Evolutionary conservation across 2,329 filamentous ascomycete species (phyloP), one percentile per base, ranked within the genome.

Genomic region (Sporothrix luriei): DNA sequence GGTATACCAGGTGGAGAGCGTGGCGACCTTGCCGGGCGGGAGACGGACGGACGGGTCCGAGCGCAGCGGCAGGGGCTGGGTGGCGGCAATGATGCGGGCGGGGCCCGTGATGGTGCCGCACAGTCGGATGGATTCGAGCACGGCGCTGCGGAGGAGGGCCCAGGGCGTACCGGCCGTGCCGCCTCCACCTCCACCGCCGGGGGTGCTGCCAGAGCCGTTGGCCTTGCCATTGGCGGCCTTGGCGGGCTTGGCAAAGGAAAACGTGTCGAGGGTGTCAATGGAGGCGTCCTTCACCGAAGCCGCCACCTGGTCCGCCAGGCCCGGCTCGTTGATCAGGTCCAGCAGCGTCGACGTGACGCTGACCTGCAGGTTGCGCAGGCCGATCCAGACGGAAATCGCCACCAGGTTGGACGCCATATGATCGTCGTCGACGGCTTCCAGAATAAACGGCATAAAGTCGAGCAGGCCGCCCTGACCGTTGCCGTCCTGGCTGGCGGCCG

Each of bases 341-440:
- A 69, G 52, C 24, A 71, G 59, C 14, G 69, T 69, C 3, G 66
- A 68, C 11, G 69, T 69, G 11, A 71, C 66, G 21, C 59, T 69
- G 66, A 66, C 61, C 38, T 71, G 69, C 59, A 71, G 49, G 66
- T 71, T 71, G 43, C 69, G 69, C 49, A 71, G 66, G 14, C 69
- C 69, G 24, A 69, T 59, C 69, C 69, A 71, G 38, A 71, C 69
- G 33, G 59, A 57, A 16, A 71, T 59, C 10, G 59, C 69, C 14
- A 69, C 24, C 2, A 71, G 66, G 14, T 69, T 67, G 10, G 69
- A 68, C 21, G 69, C 69, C 7, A 68, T 43, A 19, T 66, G 21
- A 46, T 71, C 66, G 52, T 71, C 69, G 19, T 71, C 69, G 46
- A 71, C 57, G 6, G 49, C 54, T 4, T 66, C 70, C 13, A 71